Conservation (phyloP, 176 grass and related monocot species). For the Musa troglodytarum region DNA sequence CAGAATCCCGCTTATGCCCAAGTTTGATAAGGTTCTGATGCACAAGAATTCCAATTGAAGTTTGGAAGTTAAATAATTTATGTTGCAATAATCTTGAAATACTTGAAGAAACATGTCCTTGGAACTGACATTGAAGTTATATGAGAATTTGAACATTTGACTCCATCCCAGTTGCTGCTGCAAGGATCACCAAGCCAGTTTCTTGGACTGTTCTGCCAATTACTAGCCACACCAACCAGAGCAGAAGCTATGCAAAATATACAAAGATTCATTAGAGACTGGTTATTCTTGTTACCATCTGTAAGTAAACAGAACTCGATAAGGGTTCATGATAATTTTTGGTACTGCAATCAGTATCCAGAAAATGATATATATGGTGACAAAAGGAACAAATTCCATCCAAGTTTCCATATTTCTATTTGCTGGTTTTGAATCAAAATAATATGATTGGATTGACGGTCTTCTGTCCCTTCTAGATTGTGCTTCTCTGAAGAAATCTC, state of each 20-base stretch:
- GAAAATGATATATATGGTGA: too few relatives aligned
- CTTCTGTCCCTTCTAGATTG: neutral
- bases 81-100: too few relatives aligned
- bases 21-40: neutral
- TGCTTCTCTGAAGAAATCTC: neutral
- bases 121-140: slow-evolving; percentile 2
- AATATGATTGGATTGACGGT: too few relatives aligned
- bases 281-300: neutral
- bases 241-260: neutral
- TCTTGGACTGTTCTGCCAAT: neutral
- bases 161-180: neutral
- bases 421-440: too few relatives aligned
- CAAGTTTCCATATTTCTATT: too few relatives aligned
- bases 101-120: neutral
- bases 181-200: slow-evolving; percentile 5
- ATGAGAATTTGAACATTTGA: slow-evolving; percentile 3
- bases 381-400: too few relatives aligned
- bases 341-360: too few relatives aligned
- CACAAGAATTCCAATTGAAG: neutral
- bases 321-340: neutral
- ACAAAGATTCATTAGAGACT: neutral
- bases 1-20: neutral
- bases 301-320: neutral
- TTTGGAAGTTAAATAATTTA: neutral
- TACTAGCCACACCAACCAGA: neutral